Evolutionary conservation across 116 monocot species (phyloP).

Genomic region (Trichopus zeylanicus): DNA sequence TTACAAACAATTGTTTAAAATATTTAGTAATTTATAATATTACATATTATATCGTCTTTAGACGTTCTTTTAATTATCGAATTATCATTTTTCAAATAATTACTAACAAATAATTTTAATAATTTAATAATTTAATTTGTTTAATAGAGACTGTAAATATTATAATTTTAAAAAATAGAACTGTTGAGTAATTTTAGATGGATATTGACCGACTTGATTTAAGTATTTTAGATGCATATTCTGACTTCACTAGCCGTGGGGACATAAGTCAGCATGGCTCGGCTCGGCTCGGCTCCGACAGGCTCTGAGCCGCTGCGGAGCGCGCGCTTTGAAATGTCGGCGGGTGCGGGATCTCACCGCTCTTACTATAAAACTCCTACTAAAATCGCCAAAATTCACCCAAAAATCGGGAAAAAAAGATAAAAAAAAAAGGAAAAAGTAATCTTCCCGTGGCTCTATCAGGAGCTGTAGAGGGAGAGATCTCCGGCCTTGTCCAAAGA

Average conservation of each 20-base stretch:
- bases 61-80: too few relatives aligned
- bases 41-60: too few relatives aligned
- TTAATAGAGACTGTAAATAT: too few relatives aligned
- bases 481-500: not conserved
- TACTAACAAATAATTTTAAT: too few relatives aligned
- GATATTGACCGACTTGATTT: too few relatives aligned
- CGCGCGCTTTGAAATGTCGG: slow-evolving; percentile 1
- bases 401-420: not conserved
- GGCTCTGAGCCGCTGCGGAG: not conserved
- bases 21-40: too few relatives aligned
- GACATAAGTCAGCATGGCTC: too few relatives aligned
- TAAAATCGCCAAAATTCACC: not conserved
- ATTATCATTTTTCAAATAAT: too few relatives aligned
- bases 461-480: not conserved
- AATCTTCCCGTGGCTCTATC: not conserved
- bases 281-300: not conserved
- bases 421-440: not conserved
- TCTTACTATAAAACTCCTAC: not conserved
- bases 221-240: slow-evolving; percentile 1
- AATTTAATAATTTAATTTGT: too few relatives aligned
- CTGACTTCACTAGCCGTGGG: not conserved
- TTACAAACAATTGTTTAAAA: too few relatives aligned
- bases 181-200: too few relatives aligned
- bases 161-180: too few relatives aligned
- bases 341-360: not conserved